Percentiles rank a stretch among this genome's conserved stretches.
Evolutionary conservation across 768 basidiomycete species (phyloP).

Genomic region (Cystofilobasidium macerans): DNA sequence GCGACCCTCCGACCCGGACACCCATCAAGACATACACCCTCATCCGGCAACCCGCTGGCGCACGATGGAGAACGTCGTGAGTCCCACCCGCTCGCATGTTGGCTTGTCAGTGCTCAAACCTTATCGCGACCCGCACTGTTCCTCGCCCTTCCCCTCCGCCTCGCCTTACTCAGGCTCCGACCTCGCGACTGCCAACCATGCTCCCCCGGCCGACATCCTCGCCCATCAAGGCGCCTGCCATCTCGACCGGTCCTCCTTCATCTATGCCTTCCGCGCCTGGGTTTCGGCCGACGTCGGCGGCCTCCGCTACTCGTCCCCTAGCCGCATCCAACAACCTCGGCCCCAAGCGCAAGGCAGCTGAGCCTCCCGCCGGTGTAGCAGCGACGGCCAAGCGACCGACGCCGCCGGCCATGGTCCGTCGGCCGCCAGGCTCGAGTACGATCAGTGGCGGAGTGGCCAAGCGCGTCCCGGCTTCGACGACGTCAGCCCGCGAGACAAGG

Average conservation of each 20-base stretch:
- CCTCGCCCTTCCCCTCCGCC: too few species aligned
- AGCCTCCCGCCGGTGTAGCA: background rate
- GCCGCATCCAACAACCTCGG: background rate
- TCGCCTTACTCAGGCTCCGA: conserved; percentile 1
- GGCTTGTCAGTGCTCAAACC: too few species aligned
- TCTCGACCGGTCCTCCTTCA: background rate
- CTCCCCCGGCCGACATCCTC: conserved; percentile 23
- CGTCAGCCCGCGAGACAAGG: background rate
- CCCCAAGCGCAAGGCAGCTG: conserved; percentile 10
- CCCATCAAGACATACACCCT: too few species aligned
- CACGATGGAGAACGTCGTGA: too few species aligned
- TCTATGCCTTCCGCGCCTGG: background rate
- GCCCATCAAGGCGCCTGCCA: conserved; percentile 1
- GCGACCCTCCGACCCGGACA: too few species aligned
- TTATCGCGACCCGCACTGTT: too few species aligned
- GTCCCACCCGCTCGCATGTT: too few species aligned
- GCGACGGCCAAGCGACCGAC: conserved; percentile 18
- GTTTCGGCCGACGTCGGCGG: background rate
- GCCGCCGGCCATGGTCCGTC: background rate
- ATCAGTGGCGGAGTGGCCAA: background rate
- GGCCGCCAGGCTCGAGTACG: background rate
- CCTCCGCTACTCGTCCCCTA: background rate
- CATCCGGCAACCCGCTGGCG: too few species aligned
- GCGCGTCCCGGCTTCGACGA: background rate
- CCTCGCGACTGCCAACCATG: background rate